Base-by-base conservation (phyloP, 2,329 filamentous ascomycete genomes). In the Phialophora macrospora region DNA sequence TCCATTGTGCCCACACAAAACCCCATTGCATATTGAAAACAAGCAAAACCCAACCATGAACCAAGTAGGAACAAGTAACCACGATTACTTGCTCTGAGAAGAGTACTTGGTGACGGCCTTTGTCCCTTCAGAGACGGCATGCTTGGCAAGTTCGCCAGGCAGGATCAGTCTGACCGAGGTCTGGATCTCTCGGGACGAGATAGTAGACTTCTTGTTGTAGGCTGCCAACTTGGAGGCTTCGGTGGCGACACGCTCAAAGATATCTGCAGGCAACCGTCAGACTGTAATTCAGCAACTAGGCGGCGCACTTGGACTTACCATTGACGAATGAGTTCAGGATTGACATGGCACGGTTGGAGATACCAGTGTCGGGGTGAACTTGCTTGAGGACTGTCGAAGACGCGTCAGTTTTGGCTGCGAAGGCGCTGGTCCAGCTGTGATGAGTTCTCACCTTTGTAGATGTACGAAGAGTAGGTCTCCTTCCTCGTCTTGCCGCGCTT, bases 71-170 rank as follows among this genome's bases (percentile, higher is more conserved):
- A 51, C 78, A 77, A 76, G 74, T 74, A 73, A 72, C 81, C 77
- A 71, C 97, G 98, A 92, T 98, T 99, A 72, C 64, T 72, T 72
- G 83, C 93, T 95, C 79, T 94, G 97, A 67, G 94, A 97, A 74
- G 94, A 98, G 88, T 98, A 99, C 90, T 99, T 99, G 87, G 95
- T 99, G 75, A 99, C 95, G 65, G 95, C 95, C 92, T 99, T 99
- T 81, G 95, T 99, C 79, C 95, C 95, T 85, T 99, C 95, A 75
- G 95, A 99, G 56, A 99, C 95, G 74, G 95, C 95, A 84, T 99
- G 95, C 90, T 99, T 99, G 81, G 95, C 95, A 75, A 99, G 88
- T 85, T 99, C 95, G 84, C 95, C 95, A 55, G 95, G 95, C 62
- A 99, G 90, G 83, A 99, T 99, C 70, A 99, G 89, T 74, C 95